Base-by-base conservation (phyloP, 768 basidiomycete genomes). In the Leccinum obscurum region DNA sequence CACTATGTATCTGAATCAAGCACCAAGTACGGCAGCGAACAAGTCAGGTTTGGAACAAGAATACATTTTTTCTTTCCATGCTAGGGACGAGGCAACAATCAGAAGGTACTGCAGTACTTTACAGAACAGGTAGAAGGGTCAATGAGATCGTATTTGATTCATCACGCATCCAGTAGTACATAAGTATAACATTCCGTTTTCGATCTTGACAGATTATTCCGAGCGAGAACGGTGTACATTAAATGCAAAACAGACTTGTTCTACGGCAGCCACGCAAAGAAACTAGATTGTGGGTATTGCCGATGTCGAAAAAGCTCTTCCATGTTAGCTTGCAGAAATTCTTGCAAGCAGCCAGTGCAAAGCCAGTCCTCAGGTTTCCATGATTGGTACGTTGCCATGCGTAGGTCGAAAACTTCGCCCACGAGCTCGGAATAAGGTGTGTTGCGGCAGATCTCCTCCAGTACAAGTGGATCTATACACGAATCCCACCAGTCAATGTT, bases 401-500 rank as follows among this genome's bases (percentile, higher is more conserved):
- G 61, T 15, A 37, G 48, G 26, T 4, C 6, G 46, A 66, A 66
- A 3, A 51, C 7, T 39, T 55, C 28, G 1, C 30, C 13, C 11
- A 63, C 41, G n/a, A 66, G 39, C 10, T 59, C 39, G 3, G 56
- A 28, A 48, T 66, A 63, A 28, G 65, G 61, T 7, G 26, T 51
- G n/a, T 26, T 35, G 13, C 30, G 58, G 14, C 57, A 66, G 17
- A 66, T 28, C 22, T 59, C 35, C 49, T 32, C 51, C 50, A 66
- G 30, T 6, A 22, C 3, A 24, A 52, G 46, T 4, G 58, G 24
- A 8, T 58, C 54, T 1, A 30, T 58, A 54, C 55, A 63, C 24
- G 58, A 46, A 15, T 46, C 54, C 58, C 64, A 66, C 65, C 65
- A 60, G 48, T 61, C 58, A 22, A 66, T 54, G 14, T 51, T 51